Percentiles rank a stretch among this genome's conserved stretches.
These are phyloP conservation scores for Gentiana dahurica DNA, from an alignment of 257 asterid species.

Conservation along the genomic window DNA sequence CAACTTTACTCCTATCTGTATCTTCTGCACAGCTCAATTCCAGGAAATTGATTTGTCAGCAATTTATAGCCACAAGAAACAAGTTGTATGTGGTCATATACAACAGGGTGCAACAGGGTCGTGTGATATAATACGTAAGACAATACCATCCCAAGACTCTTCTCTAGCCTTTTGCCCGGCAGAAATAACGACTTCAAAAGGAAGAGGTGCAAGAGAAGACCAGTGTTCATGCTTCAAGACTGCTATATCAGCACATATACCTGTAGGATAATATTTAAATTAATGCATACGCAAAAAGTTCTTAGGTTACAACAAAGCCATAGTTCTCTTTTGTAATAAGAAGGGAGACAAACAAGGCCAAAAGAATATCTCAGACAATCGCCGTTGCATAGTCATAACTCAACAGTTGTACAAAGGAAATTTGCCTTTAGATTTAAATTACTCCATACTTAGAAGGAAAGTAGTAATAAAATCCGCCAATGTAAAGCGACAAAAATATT, in stretches of 20 bases:
- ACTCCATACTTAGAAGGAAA: neutral
- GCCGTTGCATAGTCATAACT: no score
- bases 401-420: neutral
- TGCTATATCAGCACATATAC: constrained; percentile 86
- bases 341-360: neutral
- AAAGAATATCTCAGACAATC: neutral
- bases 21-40: constrained; percentile 36
- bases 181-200: constrained; percentile 88
- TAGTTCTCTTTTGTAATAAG: neutral
- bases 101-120: constrained; percentile 8
- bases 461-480: neutral
- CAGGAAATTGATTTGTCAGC: constrained; percentile 15
- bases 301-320: neutral
- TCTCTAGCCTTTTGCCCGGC: constrained; percentile 97
- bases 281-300: constrained; percentile 2
- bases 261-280: constrained; percentile 25
- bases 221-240: constrained; percentile 74
- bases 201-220: constrained; percentile 98
- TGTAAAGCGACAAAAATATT: neutral
- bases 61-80: constrained; percentile 12
- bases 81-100: constrained; percentile 5
- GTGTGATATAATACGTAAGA: neutral
- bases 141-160: constrained; percentile 75
- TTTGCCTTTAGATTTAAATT: neutral
- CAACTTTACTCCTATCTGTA: constrained; percentile 30